Percentiles rank a stretch among this genome's conserved stretches.
Conservation (phyloP, 495 filamentous ascomycete species). For the Neurospora sp. region DNA sequence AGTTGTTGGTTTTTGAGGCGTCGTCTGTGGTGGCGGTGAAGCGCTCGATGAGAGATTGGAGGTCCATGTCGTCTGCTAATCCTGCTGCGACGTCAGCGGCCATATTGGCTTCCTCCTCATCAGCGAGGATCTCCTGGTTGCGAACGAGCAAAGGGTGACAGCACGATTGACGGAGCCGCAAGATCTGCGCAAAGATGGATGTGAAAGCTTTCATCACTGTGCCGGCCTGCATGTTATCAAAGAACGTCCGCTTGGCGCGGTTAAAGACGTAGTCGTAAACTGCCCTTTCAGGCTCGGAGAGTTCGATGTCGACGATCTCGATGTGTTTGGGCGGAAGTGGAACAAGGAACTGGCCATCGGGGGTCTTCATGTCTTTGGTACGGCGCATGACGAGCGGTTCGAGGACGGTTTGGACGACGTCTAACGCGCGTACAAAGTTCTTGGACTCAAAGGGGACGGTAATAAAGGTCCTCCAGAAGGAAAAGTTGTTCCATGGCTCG, state of each 20-base stretch:
- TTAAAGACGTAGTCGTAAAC: slow-evolving; percentile 86
- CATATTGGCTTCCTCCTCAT: slow-evolving; percentile 76
- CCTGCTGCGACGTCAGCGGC: slow-evolving; percentile 71
- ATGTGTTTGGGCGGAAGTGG: slow-evolving; percentile 72
- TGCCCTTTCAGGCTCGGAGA: slow-evolving; percentile 73
- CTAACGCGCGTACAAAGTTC: slow-evolving; percentile 82
- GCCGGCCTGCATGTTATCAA: slow-evolving; percentile 76
- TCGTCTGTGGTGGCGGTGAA: slow-evolving; percentile 64
- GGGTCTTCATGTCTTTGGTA: slow-evolving; percentile 97
- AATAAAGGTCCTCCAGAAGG: slow-evolving; percentile 98
- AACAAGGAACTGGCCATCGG: slow-evolving; percentile 76
- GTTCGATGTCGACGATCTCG: slow-evolving; percentile 73
- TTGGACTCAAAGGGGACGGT: slow-evolving; percentile 93
- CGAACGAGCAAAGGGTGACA: slow-evolving; percentile 86
- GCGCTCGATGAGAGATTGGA: slow-evolving; percentile 70
- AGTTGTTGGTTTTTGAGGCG: slow-evolving; percentile 49
- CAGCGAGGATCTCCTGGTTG: slow-evolving; percentile 71
- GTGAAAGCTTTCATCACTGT: slow-evolving; percentile 91
- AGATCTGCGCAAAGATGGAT: slow-evolving; percentile 92
- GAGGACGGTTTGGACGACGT: slow-evolving; percentile 93
- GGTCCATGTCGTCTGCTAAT: slow-evolving; percentile 92
- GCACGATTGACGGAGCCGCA: slow-evolving; percentile 87
- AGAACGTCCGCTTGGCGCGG: slow-evolving; percentile 72
- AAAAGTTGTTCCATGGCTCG: slow-evolving; percentile 96
- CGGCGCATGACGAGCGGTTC: slow-evolving; percentile 91